Base-by-base conservation (phyloP, 2,329 filamentous ascomycete genomes). In the Chlorencoelia australis region DNA sequence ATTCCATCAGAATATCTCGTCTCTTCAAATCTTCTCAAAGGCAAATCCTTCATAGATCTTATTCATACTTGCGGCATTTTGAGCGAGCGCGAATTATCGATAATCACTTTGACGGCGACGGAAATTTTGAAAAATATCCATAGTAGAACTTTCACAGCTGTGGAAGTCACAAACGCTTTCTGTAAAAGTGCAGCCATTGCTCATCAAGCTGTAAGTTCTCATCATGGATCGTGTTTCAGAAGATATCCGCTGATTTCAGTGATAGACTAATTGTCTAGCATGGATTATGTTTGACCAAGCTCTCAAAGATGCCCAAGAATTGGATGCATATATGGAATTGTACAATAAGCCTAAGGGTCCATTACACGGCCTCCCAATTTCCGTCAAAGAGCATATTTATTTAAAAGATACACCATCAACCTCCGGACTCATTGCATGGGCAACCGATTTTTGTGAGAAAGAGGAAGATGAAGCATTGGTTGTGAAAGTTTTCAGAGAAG, bases 281-380 rank as follows among this genome's bases (percentile, higher is more conserved):
- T 66, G 71, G 40, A 58, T 71, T 3, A 64, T 71, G 42, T 68
- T 71, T 41, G 52, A 62, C 1, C 49, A 58, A 15, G 71, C 68
- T 1, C 46, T 74, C 1, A 37, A 53, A 3, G 52, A 53, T 9
- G 71, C 71, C 0, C 48, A 52, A 10, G 31, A 56, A 11, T 55
- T 74, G 3, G 73, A 76, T 49, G 53, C 60, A 1, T 52, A 66
- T 35, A 48, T 65, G 5, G 39, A 50, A 3, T 39, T 44, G 4
- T 57, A 60, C 7, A 58, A 61, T 0, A 56, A 60, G 41, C 57
- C 67, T 0, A 47, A 69, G 1, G 76, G 78, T 0, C 75, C 76
- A 3, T 60, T 82, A 3, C 76, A 82, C 54, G 78, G 77, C 2
- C 58, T 76, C 0, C 71, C 72, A 1, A 63, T 75, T 14, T 24